Base-by-base conservation (phyloP, 306 rosid genomes). In the Gastrolobium bilobum region DNA sequence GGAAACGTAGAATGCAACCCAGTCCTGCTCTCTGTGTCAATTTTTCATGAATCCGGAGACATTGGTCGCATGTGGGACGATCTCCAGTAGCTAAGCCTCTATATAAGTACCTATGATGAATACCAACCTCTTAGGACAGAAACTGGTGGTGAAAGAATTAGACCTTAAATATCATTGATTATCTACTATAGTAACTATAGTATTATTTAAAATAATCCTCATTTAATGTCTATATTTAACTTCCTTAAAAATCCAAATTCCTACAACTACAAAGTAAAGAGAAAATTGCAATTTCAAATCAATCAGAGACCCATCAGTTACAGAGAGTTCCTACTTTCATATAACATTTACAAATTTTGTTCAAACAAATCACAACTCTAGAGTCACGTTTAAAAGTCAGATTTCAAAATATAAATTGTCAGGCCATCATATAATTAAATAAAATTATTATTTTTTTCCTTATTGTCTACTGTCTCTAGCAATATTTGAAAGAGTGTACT, bases 61-160 rank as follows among this genome's bases (percentile, higher is more conserved):
- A 93, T 68, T 91, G 97, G 26, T 95, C 99, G 6, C 99, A 95
- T 2, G 98, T 93, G 4, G 99, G 97, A 43, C 99, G 93, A 86
- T 95, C 99, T 42, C 99, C 97, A 0, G 97, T 95, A 33, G 99
- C 88, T 88, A 95, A 88, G 53, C 99, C 99, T 90, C 95, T 89
- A 33, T 93, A 95, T 84, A 95, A 83, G 87, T 95, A 95, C 92
- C 99, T 95, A 69, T 3, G 78, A 30, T 9, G n/a, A 61, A 82
- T 51, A 77, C 26, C 4, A 75, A 50, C 10, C 7, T 40, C 68
- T 82, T 76, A 82, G 61, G 11, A 57, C 4, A 77, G 11, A 71
- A 54, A 53, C 6, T 13, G 51, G 10, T 13, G 48, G 62, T 67
- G 47, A 6, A 74, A 66, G 35, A 42, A 42, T 33, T 39, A 75